Conservation (phyloP, 2,329 filamentous ascomycete species). For the Nemania bipapillata region DNA sequence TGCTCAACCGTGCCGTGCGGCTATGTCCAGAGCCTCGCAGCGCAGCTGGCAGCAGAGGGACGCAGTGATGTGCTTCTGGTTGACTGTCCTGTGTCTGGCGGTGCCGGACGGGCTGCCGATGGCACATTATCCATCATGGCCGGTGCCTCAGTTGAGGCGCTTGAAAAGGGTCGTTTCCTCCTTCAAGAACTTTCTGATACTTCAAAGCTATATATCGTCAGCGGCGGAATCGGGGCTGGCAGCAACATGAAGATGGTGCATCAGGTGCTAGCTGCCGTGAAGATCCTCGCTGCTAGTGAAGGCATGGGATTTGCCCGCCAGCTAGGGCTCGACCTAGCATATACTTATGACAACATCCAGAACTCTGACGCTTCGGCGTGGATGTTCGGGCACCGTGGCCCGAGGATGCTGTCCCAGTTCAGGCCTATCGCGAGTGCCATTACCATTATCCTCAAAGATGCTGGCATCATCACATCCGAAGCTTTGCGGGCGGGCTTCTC, state of each 20-base stretch:
- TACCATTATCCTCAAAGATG: constrained; percentile 70
- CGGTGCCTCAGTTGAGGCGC: constrained; percentile 66
- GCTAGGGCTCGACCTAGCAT: constrained; percentile 62
- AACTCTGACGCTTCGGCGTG: constrained; percentile 65
- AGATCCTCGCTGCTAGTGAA: constrained; percentile 70
- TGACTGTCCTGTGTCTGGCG: constrained; percentile 78
- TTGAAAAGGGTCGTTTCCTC: constrained; percentile 67
- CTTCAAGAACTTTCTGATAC: constrained; percentile 72
- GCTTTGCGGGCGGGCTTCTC: constrained; percentile 68
- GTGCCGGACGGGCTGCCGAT: constrained; percentile 73
- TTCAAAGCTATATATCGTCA: constrained; percentile 70
- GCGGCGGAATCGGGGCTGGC: constrained; percentile 68
- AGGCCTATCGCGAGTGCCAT: constrained; percentile 68
- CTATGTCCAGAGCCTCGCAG: constrained; percentile 70
- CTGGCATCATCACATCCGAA: constrained; percentile 74
- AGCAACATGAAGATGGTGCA: constrained; percentile 73
- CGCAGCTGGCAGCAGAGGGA: constrained; percentile 64
- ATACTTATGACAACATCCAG: constrained; percentile 58
- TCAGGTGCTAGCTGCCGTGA: constrained; percentile 71
- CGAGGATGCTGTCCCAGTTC: constrained; percentile 65
- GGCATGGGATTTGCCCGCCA: constrained; percentile 68
- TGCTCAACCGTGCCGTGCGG: constrained; percentile 77
- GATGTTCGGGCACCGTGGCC: constrained; percentile 70
- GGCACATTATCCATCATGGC: constrained; percentile 82
- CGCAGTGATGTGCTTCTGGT: constrained; percentile 73